phyloP scores from a whole-genome alignment of 768 basidiomycete genomes.

The Hygrophoropsis aurantiaca region DNA sequence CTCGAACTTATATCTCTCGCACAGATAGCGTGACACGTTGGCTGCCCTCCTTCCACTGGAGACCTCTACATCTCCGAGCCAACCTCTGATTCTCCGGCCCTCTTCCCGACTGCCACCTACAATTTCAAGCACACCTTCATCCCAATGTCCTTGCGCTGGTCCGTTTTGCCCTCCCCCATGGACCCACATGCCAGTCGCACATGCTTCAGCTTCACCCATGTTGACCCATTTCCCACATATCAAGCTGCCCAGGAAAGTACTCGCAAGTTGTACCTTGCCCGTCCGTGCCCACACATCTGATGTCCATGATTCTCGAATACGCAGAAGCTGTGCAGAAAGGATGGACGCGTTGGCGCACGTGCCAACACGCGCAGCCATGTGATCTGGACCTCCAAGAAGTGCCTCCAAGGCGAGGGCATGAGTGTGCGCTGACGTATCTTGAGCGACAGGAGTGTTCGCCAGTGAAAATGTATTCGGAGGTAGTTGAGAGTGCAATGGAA shows the following conservation, averaged over 20 bases:
- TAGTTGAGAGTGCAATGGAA: constrained; percentile 71
- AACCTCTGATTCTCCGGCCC: constrained; percentile 66
- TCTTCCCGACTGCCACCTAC: constrained; percentile 77
- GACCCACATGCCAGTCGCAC: constrained; percentile 77
- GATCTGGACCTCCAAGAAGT: constrained; percentile 74
- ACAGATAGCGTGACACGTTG: constrained; percentile 70
- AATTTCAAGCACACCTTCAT: constrained; percentile 74
- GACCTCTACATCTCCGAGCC: constrained; percentile 82
- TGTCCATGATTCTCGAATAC: constrained; percentile 76
- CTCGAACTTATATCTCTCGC: constrained; percentile 81
- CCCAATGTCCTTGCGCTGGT: constrained; percentile 62
- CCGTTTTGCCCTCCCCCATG: constrained; percentile 35
- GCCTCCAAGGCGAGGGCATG: constrained; percentile 76
- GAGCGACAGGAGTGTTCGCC: constrained; percentile 71
- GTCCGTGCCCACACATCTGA: constrained; percentile 78
- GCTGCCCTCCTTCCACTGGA: constrained; percentile 65
- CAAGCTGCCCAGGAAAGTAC: constrained; percentile 70
- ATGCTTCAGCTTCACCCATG: constrained; percentile 76
- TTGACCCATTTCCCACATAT: constrained; percentile 69
- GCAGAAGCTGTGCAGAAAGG: constrained; percentile 72
- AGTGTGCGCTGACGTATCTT: constrained; percentile 79
- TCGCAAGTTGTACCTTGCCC: constrained; percentile 75
- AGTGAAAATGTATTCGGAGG: constrained; percentile 66
- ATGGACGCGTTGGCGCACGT: constrained; percentile 70
- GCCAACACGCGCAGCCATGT: constrained; percentile 75